Evolutionary conservation across 192 early-diverging fungal genomes (phyloP), one percentile per base, ranked within the genome.

Genomic region (Linnemannia exigua): DNA sequence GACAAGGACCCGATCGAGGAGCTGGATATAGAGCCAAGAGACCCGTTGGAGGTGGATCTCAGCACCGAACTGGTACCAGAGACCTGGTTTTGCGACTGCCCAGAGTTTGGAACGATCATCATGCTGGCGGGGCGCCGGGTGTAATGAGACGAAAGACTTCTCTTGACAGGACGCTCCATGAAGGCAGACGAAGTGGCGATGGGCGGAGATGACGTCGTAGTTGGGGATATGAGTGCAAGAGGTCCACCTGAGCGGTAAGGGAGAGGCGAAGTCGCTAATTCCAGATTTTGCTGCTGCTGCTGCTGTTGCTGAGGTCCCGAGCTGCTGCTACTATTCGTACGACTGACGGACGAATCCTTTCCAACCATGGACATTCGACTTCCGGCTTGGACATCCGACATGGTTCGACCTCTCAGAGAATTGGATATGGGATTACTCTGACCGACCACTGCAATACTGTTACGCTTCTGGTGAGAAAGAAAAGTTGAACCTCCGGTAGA

Each of bases 71-170:
- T 20, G n/a, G 46, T 7, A 20, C 46, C 46, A 3, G 37, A 20
- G 1, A 9, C 41, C 41, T 44, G 41, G 41, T 44, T 44, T 44
- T 44, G 41, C 9, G 66, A n/a, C 37, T 73, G 71, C 16, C 47
- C 31, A 31, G 37, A 44, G 37, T 54, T 81, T 2, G 82, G 44
- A 33, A 54, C 25, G n/a, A 61, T 68, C 68, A 79, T 70, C 69
- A 79, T 72, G n/a, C 77, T 85, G 25, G 72, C 52, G 3, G 77
- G 82, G 3, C 82, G 82, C 6, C 82, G 82, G 36, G 73, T 66
- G 25, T 79, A 79, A 33, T 76, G 63, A 11, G 0, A 54, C 41
- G 77, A 85, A 33, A 31, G 51, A 46, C 82, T 75, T 16, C 77
- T 63, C 38, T 76, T 74, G 31, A 79, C 66, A 17, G 82, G 82